Evolutionary conservation across 345 rosid species (phyloP).

Genomic region (Acer yangbiense): DNA sequence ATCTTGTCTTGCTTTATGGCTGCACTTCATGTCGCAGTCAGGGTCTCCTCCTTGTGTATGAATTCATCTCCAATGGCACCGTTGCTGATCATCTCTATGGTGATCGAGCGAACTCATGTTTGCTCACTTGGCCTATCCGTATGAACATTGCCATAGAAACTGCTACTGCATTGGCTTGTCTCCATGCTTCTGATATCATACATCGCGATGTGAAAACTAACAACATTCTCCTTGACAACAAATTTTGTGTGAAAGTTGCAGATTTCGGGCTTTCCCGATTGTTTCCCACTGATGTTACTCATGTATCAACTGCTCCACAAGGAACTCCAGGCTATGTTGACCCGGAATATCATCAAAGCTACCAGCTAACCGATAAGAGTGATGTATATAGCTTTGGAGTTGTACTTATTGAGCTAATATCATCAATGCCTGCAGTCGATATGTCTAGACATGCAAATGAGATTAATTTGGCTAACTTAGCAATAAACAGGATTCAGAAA

Average conservation of each 20-base stretch:
- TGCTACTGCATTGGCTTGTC: conserved; percentile 59
- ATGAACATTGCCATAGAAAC: conserved; percentile 64
- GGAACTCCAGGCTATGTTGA: conserved; percentile 72
- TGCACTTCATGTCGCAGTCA: conserved; percentile 55
- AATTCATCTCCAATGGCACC: conserved; percentile 60
- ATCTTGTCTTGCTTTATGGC: conserved; percentile 67
- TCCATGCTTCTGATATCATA: conserved; percentile 54
- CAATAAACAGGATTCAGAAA: conserved; percentile 50
- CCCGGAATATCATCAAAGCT: conserved; percentile 62
- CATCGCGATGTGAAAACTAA: conserved; percentile 69
- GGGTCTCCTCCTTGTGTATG: conserved; percentile 66
- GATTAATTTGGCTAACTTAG: conserved; percentile 58
- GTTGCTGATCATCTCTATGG: conserved; percentile 66
- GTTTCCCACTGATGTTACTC: conserved; percentile 56
- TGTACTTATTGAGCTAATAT: conserved; percentile 59
- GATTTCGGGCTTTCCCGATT: conserved; percentile 68
- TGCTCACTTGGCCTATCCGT: conserved; percentile 54
- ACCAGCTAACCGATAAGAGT: conserved; percentile 62
- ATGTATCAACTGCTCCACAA: conserved; percentile 70
- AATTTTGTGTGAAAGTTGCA: conserved; percentile 58
- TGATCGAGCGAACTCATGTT: conserved; percentile 25
- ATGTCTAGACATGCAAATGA: conserved; percentile 48
- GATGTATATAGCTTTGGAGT: conserved; percentile 76
- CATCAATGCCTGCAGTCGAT: conserved; percentile 67
- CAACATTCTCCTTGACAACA: conserved; percentile 63